These are phyloP conservation scores for Aquilaria agallochum DNA, from an alignment of 441 rosid genomes.

Conservation along the genomic window DNA sequence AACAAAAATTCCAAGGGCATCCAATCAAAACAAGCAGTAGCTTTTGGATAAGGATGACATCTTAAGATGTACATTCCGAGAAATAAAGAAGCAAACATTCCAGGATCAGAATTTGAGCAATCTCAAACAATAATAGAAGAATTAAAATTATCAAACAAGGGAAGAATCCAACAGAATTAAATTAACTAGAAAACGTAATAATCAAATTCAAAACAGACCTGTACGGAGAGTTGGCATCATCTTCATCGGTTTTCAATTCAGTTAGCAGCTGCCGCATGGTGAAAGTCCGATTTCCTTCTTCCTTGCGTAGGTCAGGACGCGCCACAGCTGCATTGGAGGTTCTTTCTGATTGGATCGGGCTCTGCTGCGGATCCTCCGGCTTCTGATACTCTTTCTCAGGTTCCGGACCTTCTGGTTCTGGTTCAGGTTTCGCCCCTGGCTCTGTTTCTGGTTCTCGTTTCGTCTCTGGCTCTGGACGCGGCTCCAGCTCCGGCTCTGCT, in stretches of 20 bases:
- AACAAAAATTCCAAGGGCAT: too few relatives aligned
- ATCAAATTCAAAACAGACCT: conserved; percentile 29
- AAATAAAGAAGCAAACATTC: neutral
- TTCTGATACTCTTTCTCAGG: conserved; percentile 29
- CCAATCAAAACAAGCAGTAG: neutral
- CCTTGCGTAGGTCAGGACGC: conserved; percentile 35
- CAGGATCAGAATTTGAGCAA: neutral
- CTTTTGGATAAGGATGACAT: too few relatives aligned
- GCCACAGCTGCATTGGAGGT: conserved; percentile 20
- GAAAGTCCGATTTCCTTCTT: conserved; percentile 64
- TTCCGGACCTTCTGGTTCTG: conserved; percentile 13
- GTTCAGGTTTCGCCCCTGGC: conserved; percentile 16
- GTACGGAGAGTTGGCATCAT: conserved; percentile 53
- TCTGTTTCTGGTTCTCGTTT: conserved; percentile 10
- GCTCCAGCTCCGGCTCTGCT: conserved; percentile 13
- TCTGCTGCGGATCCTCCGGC: conserved; percentile 27
- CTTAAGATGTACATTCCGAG: too few relatives aligned
- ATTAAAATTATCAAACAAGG: too few relatives aligned
- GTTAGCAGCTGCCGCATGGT: conserved; percentile 88
- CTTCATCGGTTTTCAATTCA: conserved; percentile 78
- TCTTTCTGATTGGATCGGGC: conserved; percentile 36
- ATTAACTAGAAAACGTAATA: neutral
- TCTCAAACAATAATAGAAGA: too few relatives aligned
- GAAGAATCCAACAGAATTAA: conserved; percentile 4
- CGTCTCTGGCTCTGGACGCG: conserved; percentile 9